Percentiles rank a stretch among this genome's conserved stretches.
Evolutionary conservation across 1,139 yeast genomes (phyloP).

Genomic region (Taiozyma onychis): DNA sequence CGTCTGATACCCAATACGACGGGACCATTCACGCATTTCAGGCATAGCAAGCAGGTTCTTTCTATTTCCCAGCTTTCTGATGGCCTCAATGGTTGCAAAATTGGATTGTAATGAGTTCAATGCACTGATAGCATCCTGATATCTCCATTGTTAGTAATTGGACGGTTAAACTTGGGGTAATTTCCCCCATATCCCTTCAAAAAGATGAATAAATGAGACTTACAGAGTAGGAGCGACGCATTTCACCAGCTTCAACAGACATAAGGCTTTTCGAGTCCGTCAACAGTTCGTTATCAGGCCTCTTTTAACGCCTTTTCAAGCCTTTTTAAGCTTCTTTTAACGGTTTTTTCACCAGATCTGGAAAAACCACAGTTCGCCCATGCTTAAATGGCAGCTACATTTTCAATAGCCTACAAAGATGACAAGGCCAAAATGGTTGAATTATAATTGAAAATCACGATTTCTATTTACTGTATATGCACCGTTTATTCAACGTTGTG

Average conservation of each 20-base stretch:
- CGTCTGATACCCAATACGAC: conserved; percentile 77
- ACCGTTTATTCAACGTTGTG: conserved; percentile 39
- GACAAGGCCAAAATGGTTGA: not conserved
- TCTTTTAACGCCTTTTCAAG: not conserved
- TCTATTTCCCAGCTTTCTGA: conserved; percentile 63
- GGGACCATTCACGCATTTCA: conserved; percentile 88
- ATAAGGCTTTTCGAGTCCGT: not conserved
- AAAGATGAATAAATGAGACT: not conserved
- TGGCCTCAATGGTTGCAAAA: conserved; percentile 82
- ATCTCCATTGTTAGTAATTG: not conserved
- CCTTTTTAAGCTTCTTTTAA: not conserved
- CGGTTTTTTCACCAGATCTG: not conserved
- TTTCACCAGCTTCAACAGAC: not conserved
- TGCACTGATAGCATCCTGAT: conserved; percentile 69
- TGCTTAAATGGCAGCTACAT: not conserved
- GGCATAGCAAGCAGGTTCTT: conserved; percentile 69
- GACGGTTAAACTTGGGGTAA: not conserved
- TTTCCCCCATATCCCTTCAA: no score
- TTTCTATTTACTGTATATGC: not conserved
- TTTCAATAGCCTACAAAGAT: not conserved
- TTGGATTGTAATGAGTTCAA: conserved; percentile 88
- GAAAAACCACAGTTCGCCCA: not conserved
- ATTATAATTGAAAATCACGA: not conserved
- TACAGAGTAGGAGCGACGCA: not conserved
- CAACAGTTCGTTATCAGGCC: not conserved